Evolutionary conservation across 495 filamentous ascomycete genomes (phyloP).

Genomic region (Penicillium salamii): DNA sequence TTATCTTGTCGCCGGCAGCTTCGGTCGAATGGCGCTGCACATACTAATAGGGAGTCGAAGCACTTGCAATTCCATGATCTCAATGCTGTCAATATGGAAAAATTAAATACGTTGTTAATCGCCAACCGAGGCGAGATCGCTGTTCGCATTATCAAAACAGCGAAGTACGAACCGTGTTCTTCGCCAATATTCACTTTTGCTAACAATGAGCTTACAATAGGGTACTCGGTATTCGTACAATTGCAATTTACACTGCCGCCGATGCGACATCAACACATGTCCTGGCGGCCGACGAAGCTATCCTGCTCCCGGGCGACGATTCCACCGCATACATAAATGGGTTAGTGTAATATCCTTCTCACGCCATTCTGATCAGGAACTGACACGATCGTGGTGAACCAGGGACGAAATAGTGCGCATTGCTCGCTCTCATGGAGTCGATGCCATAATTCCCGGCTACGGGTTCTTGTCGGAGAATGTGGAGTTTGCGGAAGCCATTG

Average conservation of each 20-base stretch:
- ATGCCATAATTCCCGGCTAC: conserved; percentile 57
- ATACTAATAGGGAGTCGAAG: neutral
- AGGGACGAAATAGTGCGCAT: conserved; percentile 49
- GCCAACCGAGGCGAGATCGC: conserved; percentile 62
- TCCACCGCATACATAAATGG: conserved; percentile 47
- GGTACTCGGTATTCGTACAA: conserved; percentile 41
- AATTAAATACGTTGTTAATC: conserved; percentile 36
- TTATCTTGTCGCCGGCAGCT: neutral
- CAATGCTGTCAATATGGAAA: conserved; percentile 25
- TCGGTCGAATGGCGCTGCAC: neutral
- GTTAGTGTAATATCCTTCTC: too few species aligned
- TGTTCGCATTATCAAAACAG: conserved; percentile 42
- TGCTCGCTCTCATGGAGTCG: conserved; percentile 35
- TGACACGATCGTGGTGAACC: neutral
- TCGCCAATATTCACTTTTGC: neutral
- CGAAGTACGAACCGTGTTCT: conserved; percentile 20
- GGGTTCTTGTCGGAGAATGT: conserved; percentile 60
- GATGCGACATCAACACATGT: conserved; percentile 57
- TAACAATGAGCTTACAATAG: conserved; percentile 7
- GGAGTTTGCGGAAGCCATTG: conserved; percentile 49
- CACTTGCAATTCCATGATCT: neutral
- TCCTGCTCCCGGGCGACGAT: conserved; percentile 45
- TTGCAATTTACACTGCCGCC: conserved; percentile 54
- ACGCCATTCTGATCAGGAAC: neutral
- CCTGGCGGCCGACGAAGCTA: conserved; percentile 46